Percentiles rank a stretch among this genome's conserved stretches.
Conservation (phyloP, 176 grass and related monocot genomes). For the Triticum aestivum region IWGSC_CS_RefSeq_v2.1 NC_057803.1:96486026-96486525, state of each 20-base stretch:
- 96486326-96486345: background rate
- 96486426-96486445: constrained; percentile 14
- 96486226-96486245: constrained; percentile 2
- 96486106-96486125: constrained; percentile 57
- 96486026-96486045: constrained; percentile 51
- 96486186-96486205: constrained; percentile 31
- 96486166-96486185: constrained; percentile 40
- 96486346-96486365: constrained; percentile 1
- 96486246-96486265: constrained; percentile 3
- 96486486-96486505: constrained; percentile 55
- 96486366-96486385: constrained; percentile 24
- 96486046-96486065: constrained; percentile 44
- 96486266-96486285: constrained; percentile 2
- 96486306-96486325: no score
- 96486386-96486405: constrained; percentile 11
- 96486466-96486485: constrained; percentile 60
- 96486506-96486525: constrained; percentile 72
- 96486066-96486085: constrained; percentile 57
- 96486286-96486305: no score
- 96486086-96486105: constrained; percentile 56
- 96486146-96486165: constrained; percentile 64
- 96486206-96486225: constrained; percentile 23
- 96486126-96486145: constrained; percentile 63
- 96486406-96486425: constrained; percentile 1
- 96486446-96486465: constrained; percentile 30